These are phyloP conservation scores for Penicillium sp. DNA, from an alignment of 2,329 filamentous ascomycete genomes.

Conservation along the genomic window DNA sequence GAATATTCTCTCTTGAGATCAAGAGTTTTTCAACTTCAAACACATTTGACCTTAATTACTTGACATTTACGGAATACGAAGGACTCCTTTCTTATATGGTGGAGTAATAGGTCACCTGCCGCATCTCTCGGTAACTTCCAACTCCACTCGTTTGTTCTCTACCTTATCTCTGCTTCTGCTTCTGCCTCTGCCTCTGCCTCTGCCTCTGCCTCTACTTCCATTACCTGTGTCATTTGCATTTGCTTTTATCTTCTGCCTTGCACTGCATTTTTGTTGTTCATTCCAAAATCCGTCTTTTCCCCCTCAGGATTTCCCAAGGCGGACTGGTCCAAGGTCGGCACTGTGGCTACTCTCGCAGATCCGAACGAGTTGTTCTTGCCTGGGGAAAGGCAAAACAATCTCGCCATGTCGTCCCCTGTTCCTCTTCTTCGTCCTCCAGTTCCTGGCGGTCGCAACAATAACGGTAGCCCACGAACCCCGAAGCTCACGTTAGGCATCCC, in stretches of 20 bases:
- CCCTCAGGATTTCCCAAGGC: conserved; percentile 7
- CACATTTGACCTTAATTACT: not conserved
- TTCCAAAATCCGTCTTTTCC: conserved; percentile 7
- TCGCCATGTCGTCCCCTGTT: conserved; percentile 66
- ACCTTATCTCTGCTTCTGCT: conserved; percentile 12
- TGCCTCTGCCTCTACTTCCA: not conserved
- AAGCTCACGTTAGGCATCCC: conserved; percentile 88
- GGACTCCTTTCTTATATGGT: conserved; percentile 1
- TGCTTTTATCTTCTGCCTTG: not conserved
- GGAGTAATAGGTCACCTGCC: conserved; percentile 10
- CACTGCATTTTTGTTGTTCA: not conserved
- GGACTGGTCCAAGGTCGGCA: conserved; percentile 24
- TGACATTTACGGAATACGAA: not conserved
- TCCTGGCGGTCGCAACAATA: conserved; percentile 63
- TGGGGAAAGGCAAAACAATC: conserved; percentile 41
- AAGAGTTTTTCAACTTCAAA: not conserved
- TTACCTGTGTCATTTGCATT: not conserved
- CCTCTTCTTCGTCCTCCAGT: conserved; percentile 82
- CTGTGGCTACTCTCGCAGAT: conserved; percentile 40
- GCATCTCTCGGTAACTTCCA: conserved; percentile 12
- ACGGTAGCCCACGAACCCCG: conserved; percentile 64
- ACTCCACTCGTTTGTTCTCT: conserved; percentile 15
- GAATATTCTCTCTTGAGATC: conserved; percentile 17
- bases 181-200: not conserved
- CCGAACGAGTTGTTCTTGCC: conserved; percentile 43